Evolutionary conservation across 2,329 filamentous ascomycete species (phyloP), one percentile per base, ranked within the genome.

Genomic region (Trichoderma guizhouense): DNA sequence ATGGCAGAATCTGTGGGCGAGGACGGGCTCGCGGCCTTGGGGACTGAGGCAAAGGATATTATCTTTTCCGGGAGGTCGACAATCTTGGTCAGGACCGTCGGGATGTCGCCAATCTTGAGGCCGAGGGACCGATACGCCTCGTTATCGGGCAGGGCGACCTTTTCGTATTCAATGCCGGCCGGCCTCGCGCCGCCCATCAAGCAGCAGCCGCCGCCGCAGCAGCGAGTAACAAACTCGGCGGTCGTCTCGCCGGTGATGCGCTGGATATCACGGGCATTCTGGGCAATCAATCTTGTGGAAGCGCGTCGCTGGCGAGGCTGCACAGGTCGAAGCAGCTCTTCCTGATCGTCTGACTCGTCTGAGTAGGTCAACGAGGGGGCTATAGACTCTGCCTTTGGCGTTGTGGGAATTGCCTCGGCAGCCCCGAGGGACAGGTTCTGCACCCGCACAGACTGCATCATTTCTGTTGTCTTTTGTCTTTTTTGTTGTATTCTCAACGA

Each of bases 101-200:
- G 92, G 68, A 98, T 89, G 36, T 90, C 87, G 71, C 90, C 90
- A 73, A 98, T 86, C 76, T 91, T 92, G 76, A 98, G 87, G 67
- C 90, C 86, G 63, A 99, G 86, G 73, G 91, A 93, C 71, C 89
- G 87, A 83, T 93, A 99, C 18, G 96, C 96, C 72, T 91, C 88
- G 77, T 97, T 98, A 80, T 96, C 90, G 1, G 95, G 95, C 3
- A 89, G 78, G 18, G 83, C 77, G 24, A 91, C 80, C 7, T 78
- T 79, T 77, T 90, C 88, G 72, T 86, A 89, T 53, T 87, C 82
- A 60, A 88, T 73, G 36, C 82, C 83, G 3, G 84, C 80, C 65
- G 82, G 83, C 74, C 84, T 81, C 74, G 83, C 83, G 65, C 80
- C 80, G 62, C 81, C 82, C 63, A 85, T 86, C 80, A 90, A 84